phyloP scores from a whole-genome alignment of 2,329 filamentous ascomycete species.

The Colletotrichum lentis region DNA sequence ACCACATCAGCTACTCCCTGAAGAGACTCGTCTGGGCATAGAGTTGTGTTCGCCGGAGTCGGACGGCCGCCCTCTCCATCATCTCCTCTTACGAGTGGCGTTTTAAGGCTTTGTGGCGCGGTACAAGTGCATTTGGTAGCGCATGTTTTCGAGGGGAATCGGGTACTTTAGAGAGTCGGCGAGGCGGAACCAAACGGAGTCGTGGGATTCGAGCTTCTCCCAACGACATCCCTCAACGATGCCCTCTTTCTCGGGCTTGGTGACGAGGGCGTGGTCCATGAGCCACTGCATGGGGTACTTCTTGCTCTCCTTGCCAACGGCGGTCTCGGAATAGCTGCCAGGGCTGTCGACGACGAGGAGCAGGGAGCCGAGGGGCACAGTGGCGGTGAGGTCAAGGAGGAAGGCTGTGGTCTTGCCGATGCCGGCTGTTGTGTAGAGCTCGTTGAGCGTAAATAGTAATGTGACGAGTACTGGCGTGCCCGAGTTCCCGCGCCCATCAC shows the following conservation, averaged over 20 bases:
- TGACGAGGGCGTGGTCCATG: slow-evolving; percentile 79
- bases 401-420: slow-evolving; percentile 78
- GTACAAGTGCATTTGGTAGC: slow-evolving; percentile 91
- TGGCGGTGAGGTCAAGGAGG: slow-evolving; percentile 72
- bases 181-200: slow-evolving; percentile 87
- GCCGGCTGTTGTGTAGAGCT: slow-evolving; percentile 84
- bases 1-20: slow-evolving; percentile 86
- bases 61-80: neutral
- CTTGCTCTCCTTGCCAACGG: slow-evolving; percentile 67
- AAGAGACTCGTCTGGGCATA: slow-evolving; percentile 92
- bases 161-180: slow-evolving; percentile 75
- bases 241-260: slow-evolving; percentile 46
- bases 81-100: neutral
- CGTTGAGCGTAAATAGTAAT: slow-evolving; percentile 93
- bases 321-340: slow-evolving; percentile 88
- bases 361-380: slow-evolving; percentile 66
- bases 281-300: slow-evolving; percentile 95
- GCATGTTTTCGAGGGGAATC: slow-evolving; percentile 91
- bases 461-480: slow-evolving; percentile 69
- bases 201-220: slow-evolving; percentile 77
- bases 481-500: slow-evolving; percentile 38
- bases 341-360: slow-evolving; percentile 92
- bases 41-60: neutral
- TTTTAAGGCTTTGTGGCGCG: slow-evolving; percentile 43
- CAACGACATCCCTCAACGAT: slow-evolving; percentile 59